Percentiles rank a stretch among this genome's conserved stretches.
Evolutionary conservation across 805 yeast species (phyloP).

Genomic region (Monosporozyma aerobia): DNA sequence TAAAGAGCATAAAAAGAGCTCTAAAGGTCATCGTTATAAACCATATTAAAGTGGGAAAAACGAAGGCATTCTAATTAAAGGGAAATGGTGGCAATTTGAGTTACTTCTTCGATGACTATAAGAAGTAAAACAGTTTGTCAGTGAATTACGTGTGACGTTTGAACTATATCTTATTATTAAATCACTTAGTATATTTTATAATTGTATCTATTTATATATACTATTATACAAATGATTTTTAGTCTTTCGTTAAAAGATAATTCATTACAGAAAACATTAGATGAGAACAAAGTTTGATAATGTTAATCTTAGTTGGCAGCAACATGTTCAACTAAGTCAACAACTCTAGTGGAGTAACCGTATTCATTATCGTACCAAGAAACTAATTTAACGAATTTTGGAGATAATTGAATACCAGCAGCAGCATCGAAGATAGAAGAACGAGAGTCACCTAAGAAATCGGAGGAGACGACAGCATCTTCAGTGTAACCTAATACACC

Average conservation of each 20-base stretch:
- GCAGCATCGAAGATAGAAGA: constrained; percentile 60
- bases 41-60: constrained; percentile 39
- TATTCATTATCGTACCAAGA: constrained; percentile 69
- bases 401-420: constrained; percentile 63
- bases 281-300: not conserved
- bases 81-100: too few species aligned
- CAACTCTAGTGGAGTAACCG: constrained; percentile 71
- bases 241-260: too few species aligned
- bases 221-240: too few species aligned
- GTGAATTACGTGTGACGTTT: too few species aligned
- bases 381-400: constrained; percentile 60
- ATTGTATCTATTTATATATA: too few species aligned
- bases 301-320: constrained; percentile 25
- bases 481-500: constrained; percentile 63
- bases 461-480: constrained; percentile 61
- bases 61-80: not conserved
- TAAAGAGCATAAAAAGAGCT: constrained; percentile 29
- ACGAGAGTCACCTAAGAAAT: constrained; percentile 52
- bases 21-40: constrained; percentile 41
- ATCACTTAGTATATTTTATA: too few species aligned
- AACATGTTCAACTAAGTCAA: constrained; percentile 57
- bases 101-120: not conserved
- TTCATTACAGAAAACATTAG: too few species aligned
- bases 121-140: not conserved
- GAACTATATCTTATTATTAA: not conserved